Conservation (phyloP, 2,329 filamentous ascomycete genomes). For the Neonectria coccinea region DNA sequence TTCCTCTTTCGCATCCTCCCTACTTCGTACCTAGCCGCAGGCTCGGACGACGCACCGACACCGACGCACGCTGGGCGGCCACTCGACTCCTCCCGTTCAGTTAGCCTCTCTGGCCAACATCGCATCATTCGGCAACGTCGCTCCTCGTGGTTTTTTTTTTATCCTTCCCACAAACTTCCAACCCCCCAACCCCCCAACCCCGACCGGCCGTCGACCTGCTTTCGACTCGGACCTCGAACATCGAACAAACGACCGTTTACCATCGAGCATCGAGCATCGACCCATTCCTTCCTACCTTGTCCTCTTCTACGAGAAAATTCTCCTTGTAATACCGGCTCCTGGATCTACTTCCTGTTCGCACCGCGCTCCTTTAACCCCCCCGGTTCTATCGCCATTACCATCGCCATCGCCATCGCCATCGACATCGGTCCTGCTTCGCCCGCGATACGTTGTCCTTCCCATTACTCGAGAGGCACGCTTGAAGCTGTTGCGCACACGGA, state of each 20-base stretch:
- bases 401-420: conserved; percentile 38
- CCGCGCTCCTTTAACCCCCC: conserved; percentile 43
- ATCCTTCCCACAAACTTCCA: conserved; percentile 18
- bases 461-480: conserved; percentile 15
- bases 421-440: conserved; percentile 25
- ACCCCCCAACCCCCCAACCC: conserved; percentile 22
- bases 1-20: conserved; percentile 40
- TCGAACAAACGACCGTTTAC: conserved; percentile 2
- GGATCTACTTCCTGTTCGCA: conserved; percentile 45
- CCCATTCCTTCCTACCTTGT: conserved; percentile 33
- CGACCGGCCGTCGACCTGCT: conserved; percentile 39
- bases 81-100: conserved; percentile 35
- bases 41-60: conserved; percentile 48
- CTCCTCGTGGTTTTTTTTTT: conserved; percentile 21
- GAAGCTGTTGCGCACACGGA: conserved; percentile 17
- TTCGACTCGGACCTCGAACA: conserved; percentile 25
- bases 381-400: conserved; percentile 14
- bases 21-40: conserved; percentile 36
- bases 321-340: conserved; percentile 52
- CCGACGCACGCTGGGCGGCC: conserved; percentile 46
- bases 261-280: conserved; percentile 12
- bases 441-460: conserved; percentile 4
- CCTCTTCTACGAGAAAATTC: conserved; percentile 45
- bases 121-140: conserved; percentile 32
- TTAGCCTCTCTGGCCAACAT: conserved; percentile 42